Evolutionary conservation across 805 yeast genomes (phyloP).

Genomic region (Hanseniaspora pseudoguilliermondii): DNA sequence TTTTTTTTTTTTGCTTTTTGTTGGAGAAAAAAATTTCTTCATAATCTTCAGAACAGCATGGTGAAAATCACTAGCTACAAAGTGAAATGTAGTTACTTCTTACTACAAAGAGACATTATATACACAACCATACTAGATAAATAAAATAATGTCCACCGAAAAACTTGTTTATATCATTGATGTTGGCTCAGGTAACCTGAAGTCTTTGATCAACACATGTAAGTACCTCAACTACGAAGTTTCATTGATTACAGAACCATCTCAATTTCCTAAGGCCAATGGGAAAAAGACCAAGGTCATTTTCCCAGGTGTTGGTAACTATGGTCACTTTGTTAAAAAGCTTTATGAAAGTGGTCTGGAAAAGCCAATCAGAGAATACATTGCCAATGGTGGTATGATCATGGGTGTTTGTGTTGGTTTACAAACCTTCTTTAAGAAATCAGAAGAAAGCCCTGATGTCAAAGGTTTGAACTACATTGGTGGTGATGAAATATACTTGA

Average conservation of each 20-base stretch:
- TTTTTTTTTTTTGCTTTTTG: too few species aligned
- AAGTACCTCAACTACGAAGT: conserved; percentile 63
- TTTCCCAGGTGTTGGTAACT: conserved; percentile 96
- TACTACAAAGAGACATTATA: too few species aligned
- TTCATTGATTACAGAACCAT: conserved; percentile 40
- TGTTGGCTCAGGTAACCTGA: conserved; percentile 86
- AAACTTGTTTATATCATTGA: conserved; percentile 54
- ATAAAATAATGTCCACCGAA: background rate
- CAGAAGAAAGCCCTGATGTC: conserved; percentile 58
- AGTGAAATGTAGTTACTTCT: too few species aligned
- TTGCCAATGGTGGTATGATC: conserved; percentile 65
- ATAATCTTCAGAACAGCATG: too few species aligned
- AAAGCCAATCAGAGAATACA: conserved; percentile 52
- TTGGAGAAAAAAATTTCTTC: too few species aligned
- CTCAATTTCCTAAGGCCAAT: conserved; percentile 37
- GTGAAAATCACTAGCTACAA: too few species aligned
- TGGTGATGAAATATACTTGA: conserved; percentile 32
- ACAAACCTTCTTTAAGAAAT: conserved; percentile 65
- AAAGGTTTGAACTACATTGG: conserved; percentile 50
- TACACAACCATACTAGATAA: background rate
- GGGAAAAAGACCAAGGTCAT: conserved; percentile 45
- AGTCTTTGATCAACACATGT: conserved; percentile 79
- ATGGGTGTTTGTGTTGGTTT: conserved; percentile 98
- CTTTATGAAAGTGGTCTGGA: conserved; percentile 49
- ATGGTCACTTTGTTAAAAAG: conserved; percentile 79